Percentiles rank a stretch among this genome's conserved stretches.
Evolutionary conservation across 805 yeast genomes (phyloP).

Genomic region (Metschnikowia similis): DNA sequence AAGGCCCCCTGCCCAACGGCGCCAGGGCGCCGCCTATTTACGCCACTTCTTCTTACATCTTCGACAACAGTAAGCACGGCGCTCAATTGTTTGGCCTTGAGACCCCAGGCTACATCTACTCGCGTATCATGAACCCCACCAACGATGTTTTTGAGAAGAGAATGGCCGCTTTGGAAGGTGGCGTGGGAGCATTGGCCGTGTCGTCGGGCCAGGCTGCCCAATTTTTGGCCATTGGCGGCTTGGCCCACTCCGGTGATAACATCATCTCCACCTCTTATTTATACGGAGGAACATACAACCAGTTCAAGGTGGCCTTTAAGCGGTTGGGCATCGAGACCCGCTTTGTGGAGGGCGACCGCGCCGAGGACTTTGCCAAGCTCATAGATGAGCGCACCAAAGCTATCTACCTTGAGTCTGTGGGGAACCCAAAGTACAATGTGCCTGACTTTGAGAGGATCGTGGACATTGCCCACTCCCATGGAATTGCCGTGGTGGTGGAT

Average conservation of each 20-base stretch:
- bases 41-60: constrained; percentile 86
- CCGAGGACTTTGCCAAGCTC: constrained; percentile 65
- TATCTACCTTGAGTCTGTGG: constrained; percentile 82
- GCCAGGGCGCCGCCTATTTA: constrained; percentile 93
- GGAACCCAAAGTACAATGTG: constrained; percentile 88
- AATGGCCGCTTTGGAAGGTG: constrained; percentile 89
- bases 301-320: constrained; percentile 88
- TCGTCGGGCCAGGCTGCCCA: constrained; percentile 98
- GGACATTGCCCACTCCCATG: constrained; percentile 76
- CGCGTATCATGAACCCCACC: constrained; percentile 91
- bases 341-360: constrained; percentile 78
- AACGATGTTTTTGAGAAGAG: constrained; percentile 87
- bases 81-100: constrained; percentile 84
- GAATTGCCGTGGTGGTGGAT: constrained; percentile 88
- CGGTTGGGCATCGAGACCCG: constrained; percentile 82
- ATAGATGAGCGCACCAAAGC: constrained; percentile 88
- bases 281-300: constrained; percentile 96
- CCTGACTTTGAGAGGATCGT: constrained; percentile 83
- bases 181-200: constrained; percentile 84
- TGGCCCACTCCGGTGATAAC: constrained; percentile 88
- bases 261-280: constrained; percentile 79
- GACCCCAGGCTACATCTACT: constrained; percentile 81
- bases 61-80: constrained; percentile 85
- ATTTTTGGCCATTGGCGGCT: constrained; percentile 72
- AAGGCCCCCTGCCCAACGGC: constrained; percentile 56